phyloP scores from a whole-genome alignment of 2,329 filamentous ascomycete species.

The Raffaelea arxii region DNA sequence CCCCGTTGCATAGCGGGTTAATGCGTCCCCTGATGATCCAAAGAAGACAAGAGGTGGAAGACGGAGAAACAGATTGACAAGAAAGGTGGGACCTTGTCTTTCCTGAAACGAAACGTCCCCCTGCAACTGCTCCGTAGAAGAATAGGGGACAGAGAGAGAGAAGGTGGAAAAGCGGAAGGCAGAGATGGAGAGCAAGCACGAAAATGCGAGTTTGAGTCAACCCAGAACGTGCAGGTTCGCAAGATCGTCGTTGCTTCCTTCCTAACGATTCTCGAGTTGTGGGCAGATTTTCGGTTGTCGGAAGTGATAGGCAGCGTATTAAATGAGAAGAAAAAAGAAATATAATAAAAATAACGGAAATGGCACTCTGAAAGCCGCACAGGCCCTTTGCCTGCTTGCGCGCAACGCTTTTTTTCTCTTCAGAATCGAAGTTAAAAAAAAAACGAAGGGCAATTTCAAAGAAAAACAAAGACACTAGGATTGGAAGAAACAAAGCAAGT shows the following conservation, averaged over 20 bases:
- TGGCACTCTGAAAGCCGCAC: not conserved
- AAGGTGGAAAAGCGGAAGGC: slow-evolving; percentile 12
- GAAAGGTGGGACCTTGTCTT: not conserved
- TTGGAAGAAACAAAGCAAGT: not conserved
- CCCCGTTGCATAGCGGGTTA: not conserved
- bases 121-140: not conserved
- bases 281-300: not conserved
- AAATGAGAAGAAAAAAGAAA: not conserved
- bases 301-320: not conserved
- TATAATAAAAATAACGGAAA: not conserved
- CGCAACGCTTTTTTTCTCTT: no score
- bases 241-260: not conserved
- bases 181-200: not conserved
- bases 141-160: not conserved
- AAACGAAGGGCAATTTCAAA: not conserved
- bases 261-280: not conserved
- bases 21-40: not conserved
- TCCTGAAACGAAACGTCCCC: not conserved
- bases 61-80: not conserved
- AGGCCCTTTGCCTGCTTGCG: no score
- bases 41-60: not conserved
- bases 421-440: not conserved
- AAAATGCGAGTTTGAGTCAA: not conserved
- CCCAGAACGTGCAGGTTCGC: not conserved
- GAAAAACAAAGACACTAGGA: not conserved